Evolutionary conservation across 352 stramenopile species (phyloP), one percentile per base, ranked within the genome.

Genomic region (Phytophthora megakarya): DNA sequence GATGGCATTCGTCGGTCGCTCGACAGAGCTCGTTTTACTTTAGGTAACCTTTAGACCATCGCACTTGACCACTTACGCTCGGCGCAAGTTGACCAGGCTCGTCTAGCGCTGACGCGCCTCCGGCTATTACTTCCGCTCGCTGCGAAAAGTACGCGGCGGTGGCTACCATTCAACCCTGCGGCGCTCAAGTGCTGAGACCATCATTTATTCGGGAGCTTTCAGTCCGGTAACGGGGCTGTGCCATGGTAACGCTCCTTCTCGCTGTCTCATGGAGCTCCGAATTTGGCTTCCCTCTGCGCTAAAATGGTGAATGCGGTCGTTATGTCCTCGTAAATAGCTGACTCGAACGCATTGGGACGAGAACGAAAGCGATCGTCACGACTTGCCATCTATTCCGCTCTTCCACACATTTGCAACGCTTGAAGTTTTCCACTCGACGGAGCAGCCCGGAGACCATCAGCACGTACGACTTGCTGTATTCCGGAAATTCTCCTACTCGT

Each of bases 331-430:
- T 11, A 35, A n/a, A 6, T 19, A 23, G 16, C 15, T 49, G 26
- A 15, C 35, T 32, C n/a, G 33, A 18, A 39, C n/a, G n/a, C n/a
- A n/a, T n/a, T n/a, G n/a, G n/a, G n/a, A n/a, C 50, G 50, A 61
- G 23, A 65, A 43, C 22, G 18, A 52, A 16, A 32, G 11, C 46
- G 39, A 19, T 52, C 40, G 48, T 65, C 62, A 47, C 26, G 38
- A 18, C 48, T 66, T 3, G n/a, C 25, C 35, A 56, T 61, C 40
- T 57, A n/a, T n/a, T n/a, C n/a, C n/a, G n/a, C n/a, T n/a, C 45
- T 65, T 70, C 52, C 30, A 28, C 23, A 4, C 18, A 54, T 69
- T 65, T 69, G 58, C 58, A 69, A 73, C 65, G 45, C 37, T 65
- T 65, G 51, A 73, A 69, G 35, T 69, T 50, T 53, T 52, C 6